Conservation (phyloP, 768 basidiomycete species). For the Tylopilus intermedius region DNA sequence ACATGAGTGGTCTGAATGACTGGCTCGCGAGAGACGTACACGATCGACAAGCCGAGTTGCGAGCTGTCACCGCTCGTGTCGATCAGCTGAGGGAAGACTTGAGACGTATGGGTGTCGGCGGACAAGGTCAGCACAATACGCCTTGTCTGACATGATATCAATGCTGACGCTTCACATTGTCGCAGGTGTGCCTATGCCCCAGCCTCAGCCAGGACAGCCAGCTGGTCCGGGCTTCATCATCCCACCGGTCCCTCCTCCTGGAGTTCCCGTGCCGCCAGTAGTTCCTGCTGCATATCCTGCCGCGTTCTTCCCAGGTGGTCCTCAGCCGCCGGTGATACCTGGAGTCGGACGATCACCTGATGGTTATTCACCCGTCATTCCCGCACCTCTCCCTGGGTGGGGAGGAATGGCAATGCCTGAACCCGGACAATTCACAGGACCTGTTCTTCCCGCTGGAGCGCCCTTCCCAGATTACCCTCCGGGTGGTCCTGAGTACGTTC, state of each 20-base stretch:
- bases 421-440: slow-evolving; percentile 13
- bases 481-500: slow-evolving; percentile 5
- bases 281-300: slow-evolving; percentile 15
- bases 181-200: slow-evolving; percentile 24
- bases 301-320: slow-evolving; percentile 21
- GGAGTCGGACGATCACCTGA: slow-evolving; percentile 3
- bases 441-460: slow-evolving; percentile 34
- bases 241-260: slow-evolving; percentile 20
- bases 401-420: slow-evolving; percentile 21
- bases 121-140: slow-evolving; percentile 30
- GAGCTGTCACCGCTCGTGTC: slow-evolving; percentile 59
- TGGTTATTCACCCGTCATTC: slow-evolving; percentile 23
- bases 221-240: slow-evolving; percentile 16
- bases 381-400: slow-evolving; percentile 12
- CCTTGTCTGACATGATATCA: background rate
- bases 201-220: slow-evolving; percentile 10
- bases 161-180: slow-evolving; percentile 1
- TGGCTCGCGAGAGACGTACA: slow-evolving; percentile 78
- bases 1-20: slow-evolving; percentile 69
- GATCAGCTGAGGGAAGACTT: slow-evolving; percentile 42
- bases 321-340: slow-evolving; percentile 24
- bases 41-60: slow-evolving; percentile 72
- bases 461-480: slow-evolving; percentile 8
- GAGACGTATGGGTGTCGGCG: slow-evolving; percentile 41
- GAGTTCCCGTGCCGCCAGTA: slow-evolving; percentile 14